Evolutionary conservation across 495 filamentous ascomycete genomes (phyloP), one percentile per base, ranked within the genome.

Genomic region (Hyaloscypha bicolor): DNA sequence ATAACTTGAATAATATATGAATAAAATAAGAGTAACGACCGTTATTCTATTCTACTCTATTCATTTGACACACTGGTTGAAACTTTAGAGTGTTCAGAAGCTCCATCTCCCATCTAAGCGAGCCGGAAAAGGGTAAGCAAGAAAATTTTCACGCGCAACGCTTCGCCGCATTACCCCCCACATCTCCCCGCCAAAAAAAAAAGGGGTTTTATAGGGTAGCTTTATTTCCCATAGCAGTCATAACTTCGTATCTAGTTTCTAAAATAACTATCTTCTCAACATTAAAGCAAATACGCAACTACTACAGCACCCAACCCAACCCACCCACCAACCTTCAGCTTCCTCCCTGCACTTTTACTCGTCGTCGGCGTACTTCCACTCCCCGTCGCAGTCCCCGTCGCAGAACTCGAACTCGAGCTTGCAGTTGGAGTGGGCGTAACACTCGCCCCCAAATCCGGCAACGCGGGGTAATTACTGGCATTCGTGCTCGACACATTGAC

Each of bases 401-500:
- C 19, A 19, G 29, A 55, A 8, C 21, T 9, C 11, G 11, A 33
- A 35, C 9, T 19, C 25, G 19, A 14, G 19, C 9, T 48, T 21
- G 16, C 57, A 11, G 62, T 69, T 5, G 62, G 62, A 11, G 62
- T 69, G 1, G 62, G 62, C 22, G 67, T 69, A 58, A 69, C 37
- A 52, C 22, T 60, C 3, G 61, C 61, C 19, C 66, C 66, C 9
- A 64, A 45, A 61, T 69, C 66, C 22, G 66, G 66, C 19, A 66
- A 39, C n/a, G 30, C 29, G 42, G 9, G 42, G 25, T n/a, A 39
- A 6, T 22, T 37, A 21, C 42, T 55, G 6, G 61, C 21, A 37
- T 69, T 56, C 11, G 67, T 69, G 62, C 42, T 55, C 12, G 22
- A 55, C 25, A 62, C 57, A 59, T 69, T 69, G 2, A 69, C 67